phyloP scores from a whole-genome alignment of 345 rosid genomes.

The Arabidopsis suecica region DNA sequence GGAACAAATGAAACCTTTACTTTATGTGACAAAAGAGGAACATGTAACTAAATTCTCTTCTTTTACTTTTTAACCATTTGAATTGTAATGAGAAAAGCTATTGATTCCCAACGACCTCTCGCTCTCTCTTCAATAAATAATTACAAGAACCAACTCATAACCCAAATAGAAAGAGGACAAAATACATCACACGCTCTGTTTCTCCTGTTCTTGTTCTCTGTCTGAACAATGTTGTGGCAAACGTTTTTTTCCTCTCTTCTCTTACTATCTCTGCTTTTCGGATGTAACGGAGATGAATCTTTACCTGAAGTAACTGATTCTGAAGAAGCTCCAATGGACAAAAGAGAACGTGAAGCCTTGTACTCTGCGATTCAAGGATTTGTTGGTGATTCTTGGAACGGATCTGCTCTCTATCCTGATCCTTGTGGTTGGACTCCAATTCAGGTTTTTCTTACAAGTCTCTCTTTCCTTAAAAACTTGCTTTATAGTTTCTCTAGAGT shows the following conservation, averaged over 20 bases:
- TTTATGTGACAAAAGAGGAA: constrained; percentile 44
- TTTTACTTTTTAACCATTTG: constrained; percentile 41
- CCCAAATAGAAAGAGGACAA: constrained; percentile 38
- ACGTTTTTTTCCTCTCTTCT: constrained; percentile 33
- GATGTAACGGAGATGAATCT: constrained; percentile 36
- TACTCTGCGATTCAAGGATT: constrained; percentile 83
- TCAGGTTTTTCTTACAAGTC: constrained; percentile 56
- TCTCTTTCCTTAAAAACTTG: constrained; percentile 1
- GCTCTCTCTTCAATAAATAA: constrained; percentile 44
- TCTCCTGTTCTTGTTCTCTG: constrained; percentile 35
- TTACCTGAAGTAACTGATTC: constrained; percentile 36
- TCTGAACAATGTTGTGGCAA: constrained; percentile 36
- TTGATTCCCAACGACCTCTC: constrained; percentile 43
- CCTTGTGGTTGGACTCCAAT: constrained; percentile 99
- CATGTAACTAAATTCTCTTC: constrained; percentile 41
- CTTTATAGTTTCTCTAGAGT: neutral
- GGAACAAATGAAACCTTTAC: constrained; percentile 43
- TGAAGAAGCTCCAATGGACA: constrained; percentile 72
- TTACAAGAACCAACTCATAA: constrained; percentile 37
- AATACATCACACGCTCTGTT: constrained; percentile 42
- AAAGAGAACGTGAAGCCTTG: constrained; percentile 69
- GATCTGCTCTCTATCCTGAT: constrained; percentile 92
- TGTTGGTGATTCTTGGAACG: constrained; percentile 93
- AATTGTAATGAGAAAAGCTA: constrained; percentile 40
- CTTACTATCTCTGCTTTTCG: constrained; percentile 37